Evolutionary conservation across 495 filamentous ascomycete species (phyloP).

Genomic region (Penicillium coffeae): DNA sequence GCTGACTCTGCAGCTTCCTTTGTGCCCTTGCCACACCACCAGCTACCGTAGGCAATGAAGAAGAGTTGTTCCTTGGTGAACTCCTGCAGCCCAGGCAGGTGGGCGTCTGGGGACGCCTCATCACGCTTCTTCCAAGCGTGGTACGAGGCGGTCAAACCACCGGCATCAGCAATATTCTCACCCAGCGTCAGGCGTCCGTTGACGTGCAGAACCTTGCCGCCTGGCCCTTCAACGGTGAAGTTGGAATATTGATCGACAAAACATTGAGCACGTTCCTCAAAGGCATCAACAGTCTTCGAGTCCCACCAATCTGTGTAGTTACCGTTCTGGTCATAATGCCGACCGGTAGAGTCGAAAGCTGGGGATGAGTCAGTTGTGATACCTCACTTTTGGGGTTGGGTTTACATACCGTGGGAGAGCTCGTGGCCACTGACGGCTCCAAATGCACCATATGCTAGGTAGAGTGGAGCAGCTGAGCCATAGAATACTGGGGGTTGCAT

Average conservation of each 20-base stretch:
- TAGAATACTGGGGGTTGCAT: constrained; percentile 69
- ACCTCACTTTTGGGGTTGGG: neutral
- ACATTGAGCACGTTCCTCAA: constrained; percentile 61
- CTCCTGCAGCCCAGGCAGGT: constrained; percentile 59
- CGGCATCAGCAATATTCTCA: constrained; percentile 76
- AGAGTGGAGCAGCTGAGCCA: constrained; percentile 56
- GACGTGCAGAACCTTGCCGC: constrained; percentile 57
- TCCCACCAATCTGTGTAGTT: constrained; percentile 71
- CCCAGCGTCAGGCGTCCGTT: constrained; percentile 66
- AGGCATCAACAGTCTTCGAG: constrained; percentile 57
- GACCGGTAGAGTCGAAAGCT: constrained; percentile 68
- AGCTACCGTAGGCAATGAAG: constrained; percentile 62
- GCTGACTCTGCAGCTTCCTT: constrained; percentile 51
- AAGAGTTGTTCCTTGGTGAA: constrained; percentile 73
- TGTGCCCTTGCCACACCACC: constrained; percentile 66
- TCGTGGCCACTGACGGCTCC: constrained; percentile 71
- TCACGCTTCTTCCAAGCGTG: constrained; percentile 62
- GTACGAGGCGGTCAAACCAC: constrained; percentile 62
- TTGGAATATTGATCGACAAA: constrained; percentile 67
- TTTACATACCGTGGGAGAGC: constrained; percentile 56
- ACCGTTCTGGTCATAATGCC: constrained; percentile 64
- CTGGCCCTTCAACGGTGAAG: constrained; percentile 53
- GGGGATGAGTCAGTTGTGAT: neutral
- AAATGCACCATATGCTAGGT: constrained; percentile 67
- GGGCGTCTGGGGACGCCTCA: constrained; percentile 47